These are phyloP conservation scores for Sarocladium brachiariae DNA, from an alignment of 2,329 filamentous ascomycete genomes.

Conservation along the genomic window DNA sequence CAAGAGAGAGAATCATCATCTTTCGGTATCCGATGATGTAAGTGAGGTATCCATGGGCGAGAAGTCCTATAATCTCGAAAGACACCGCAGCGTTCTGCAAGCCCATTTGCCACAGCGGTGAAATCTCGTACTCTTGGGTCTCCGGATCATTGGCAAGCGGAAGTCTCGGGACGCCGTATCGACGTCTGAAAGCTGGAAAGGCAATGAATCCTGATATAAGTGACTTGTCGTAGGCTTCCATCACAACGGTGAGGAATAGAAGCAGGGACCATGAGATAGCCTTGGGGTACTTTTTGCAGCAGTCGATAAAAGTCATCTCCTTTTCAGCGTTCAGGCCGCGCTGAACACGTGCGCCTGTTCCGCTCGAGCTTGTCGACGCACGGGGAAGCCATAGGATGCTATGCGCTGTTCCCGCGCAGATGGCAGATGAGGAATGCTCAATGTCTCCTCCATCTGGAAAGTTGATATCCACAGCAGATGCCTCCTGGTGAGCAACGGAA, in stretches of 20 bases:
- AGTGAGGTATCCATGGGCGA: conserved; percentile 55
- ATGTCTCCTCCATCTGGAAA: too few relatives aligned
- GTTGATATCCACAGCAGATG: too few relatives aligned
- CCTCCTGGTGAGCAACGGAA: too few relatives aligned
- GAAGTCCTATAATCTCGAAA: conserved; percentile 56
- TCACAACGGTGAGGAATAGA: conserved; percentile 33
- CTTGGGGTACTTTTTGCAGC: conserved; percentile 31
- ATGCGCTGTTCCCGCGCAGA: too few relatives aligned
- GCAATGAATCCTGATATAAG: background rate
- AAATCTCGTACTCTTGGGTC: conserved; percentile 27
- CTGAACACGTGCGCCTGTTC: too few relatives aligned
- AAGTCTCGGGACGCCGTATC: background rate
- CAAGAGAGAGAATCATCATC: conserved; percentile 48
- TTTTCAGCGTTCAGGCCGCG: too few relatives aligned
- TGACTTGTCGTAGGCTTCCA: conserved; percentile 30
- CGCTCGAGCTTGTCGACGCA: too few relatives aligned
- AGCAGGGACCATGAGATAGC: conserved; percentile 35
- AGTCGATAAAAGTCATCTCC: conserved; percentile 13
- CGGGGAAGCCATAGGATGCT: too few relatives aligned
- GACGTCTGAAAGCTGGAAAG: background rate
- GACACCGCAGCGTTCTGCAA: conserved; percentile 45
- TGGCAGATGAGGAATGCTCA: too few relatives aligned
- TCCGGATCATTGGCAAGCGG: too few relatives aligned
- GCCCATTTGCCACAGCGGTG: conserved; percentile 42
- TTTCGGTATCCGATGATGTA: conserved; percentile 55